phyloP scores from a whole-genome alignment of 176 grass and related monocot species.

The Tillandsia leiboldiana region DNA sequence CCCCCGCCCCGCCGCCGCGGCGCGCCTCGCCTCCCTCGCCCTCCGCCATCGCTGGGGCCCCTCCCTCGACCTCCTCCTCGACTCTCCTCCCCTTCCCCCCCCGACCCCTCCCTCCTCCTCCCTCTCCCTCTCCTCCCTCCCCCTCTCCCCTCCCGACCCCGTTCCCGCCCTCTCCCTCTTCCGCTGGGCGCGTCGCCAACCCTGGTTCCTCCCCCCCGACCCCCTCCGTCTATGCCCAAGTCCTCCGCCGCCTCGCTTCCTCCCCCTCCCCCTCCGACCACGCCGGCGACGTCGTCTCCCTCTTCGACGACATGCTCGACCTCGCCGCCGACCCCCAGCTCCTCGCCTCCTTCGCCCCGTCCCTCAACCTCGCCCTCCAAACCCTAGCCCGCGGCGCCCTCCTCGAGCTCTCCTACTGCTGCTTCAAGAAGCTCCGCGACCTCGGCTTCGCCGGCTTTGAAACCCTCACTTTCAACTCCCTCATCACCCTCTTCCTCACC shows the following conservation, averaged over 20 bases:
- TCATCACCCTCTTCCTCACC: constrained; percentile 69
- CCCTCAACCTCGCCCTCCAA: constrained; percentile 47
- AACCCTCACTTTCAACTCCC: constrained; percentile 58
- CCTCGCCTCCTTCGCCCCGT: constrained; percentile 32
- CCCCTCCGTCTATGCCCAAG: constrained; percentile 25
- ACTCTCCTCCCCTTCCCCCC: constrained; percentile 62
- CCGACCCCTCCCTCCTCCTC: constrained; percentile 44
- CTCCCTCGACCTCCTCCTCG: constrained; percentile 56
- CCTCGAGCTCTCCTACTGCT: constrained; percentile 67
- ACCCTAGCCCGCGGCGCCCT: constrained; percentile 40
- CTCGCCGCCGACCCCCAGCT: neutral
- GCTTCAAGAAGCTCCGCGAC: constrained; percentile 84
- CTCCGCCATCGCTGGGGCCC: constrained; percentile 67
- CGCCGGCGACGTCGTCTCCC: constrained; percentile 53
- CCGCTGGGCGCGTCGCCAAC: constrained; percentile 59
- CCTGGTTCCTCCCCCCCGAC: constrained; percentile 63
- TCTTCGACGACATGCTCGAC: constrained; percentile 34
- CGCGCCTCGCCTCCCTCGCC: constrained; percentile 56
- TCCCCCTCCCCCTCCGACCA: constrained; percentile 35
- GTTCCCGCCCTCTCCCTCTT: constrained; percentile 67
- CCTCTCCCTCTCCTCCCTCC: constrained; percentile 53
- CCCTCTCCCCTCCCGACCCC: constrained; percentile 58
- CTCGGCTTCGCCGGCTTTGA: constrained; percentile 32
- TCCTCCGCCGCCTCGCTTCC: constrained; percentile 28
- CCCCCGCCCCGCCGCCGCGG: constrained; percentile 52